Base-by-base conservation (phyloP, 2,329 filamentous ascomycete species). In the Emmonsiellopsis sp. region DNA sequence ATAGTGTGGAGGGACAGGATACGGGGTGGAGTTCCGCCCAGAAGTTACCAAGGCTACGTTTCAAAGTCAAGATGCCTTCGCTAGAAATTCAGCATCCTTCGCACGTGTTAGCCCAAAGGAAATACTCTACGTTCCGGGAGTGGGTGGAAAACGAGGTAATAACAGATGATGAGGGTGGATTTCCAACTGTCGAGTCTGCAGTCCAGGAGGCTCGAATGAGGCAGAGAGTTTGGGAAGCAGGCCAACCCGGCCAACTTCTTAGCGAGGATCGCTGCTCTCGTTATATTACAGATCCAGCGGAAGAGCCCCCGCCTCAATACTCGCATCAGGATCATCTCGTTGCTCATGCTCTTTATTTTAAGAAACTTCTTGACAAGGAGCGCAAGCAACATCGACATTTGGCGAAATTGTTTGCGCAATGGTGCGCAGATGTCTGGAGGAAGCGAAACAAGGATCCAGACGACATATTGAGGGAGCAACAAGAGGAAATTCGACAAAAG, bases 311-410 rank as follows among this genome's bases (percentile, higher is more conserved):
- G 0, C 78, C 80, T 51, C 88, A 93, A 63, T 97, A 88, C 76
- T 84, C 86, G n/a, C 90, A 94, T 60, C 80, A 83, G 64, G 91
- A 97, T 63, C 88, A 97, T 65, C 77, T 97, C 51, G 77, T 87
- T 45, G 84, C 85, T 46, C 91, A 95, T 56, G 85, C 87, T 55
- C 65, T 85, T 10, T 86, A 91, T 61, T 92, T 97, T 61, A 83
- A 88, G 47, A 87, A 84, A 62, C 76, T 97, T 37, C 81, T 97
- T 72, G 71, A 85, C 2, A 81, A 83, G 54, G 93, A 98, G 67
- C 87, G 90, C 60, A 81, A 82, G 57, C 79, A 84, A 10, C 92
- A 97, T 68, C 82, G 82, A 37, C 76, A 80, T n/a, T 76, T 79
- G 2, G 92, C 92, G 1, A 95, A 90, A 68, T 82, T 82, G 51